Conservation (phyloP, 768 basidiomycete species). For the Suillus cothurnatus region DNA sequence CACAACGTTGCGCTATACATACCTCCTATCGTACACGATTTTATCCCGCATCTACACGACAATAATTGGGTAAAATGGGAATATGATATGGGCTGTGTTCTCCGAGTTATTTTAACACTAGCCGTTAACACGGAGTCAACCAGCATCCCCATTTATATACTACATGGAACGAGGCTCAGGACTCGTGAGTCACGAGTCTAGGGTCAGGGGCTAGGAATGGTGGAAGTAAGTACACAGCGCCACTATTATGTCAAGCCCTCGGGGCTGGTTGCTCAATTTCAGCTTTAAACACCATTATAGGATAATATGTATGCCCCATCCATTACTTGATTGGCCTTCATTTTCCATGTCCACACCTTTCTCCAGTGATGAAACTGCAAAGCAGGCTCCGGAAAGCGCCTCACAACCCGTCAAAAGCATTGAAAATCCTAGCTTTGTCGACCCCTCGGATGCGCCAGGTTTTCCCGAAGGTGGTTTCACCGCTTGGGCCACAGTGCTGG, state of each 20-base stretch:
- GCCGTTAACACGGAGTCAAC: not conserved
- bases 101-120: not conserved
- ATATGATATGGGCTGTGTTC: not conserved
- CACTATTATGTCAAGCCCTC: not conserved
- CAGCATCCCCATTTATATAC: not conserved
- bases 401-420: too few relatives aligned
- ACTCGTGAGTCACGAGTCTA: not conserved
- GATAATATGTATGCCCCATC: not conserved
- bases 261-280: not conserved
- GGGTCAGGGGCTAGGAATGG: not conserved
- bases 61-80: not conserved
- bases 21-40: not conserved
- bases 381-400: not conserved
- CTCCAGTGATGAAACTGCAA: not conserved
- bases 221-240: not conserved
- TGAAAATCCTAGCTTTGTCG: not conserved
- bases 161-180: not conserved
- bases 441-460: not conserved
- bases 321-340: not conserved
- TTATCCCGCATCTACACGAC: not conserved
- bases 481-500: slow-evolving; percentile 27
- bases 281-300: not conserved
- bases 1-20: not conserved
- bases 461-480: slow-evolving; percentile 27
- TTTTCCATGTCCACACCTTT: not conserved